Evolutionary conservation across 257 asterid genomes (phyloP).

Genomic region (Nicotiana obtusifolia): DNA sequence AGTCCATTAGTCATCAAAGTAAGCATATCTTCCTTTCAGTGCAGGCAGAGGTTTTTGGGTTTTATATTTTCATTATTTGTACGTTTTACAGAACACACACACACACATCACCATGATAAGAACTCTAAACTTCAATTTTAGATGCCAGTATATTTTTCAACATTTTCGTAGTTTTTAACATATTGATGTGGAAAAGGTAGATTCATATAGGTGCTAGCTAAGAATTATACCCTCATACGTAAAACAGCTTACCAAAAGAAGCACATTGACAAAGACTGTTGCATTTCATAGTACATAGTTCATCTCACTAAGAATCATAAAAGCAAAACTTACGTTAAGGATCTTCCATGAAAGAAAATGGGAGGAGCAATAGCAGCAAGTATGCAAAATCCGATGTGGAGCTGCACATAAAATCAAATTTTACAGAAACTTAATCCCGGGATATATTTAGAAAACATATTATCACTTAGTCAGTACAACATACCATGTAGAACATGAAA

Average conservation of each 20-base stretch:
- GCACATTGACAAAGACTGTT: neutral
- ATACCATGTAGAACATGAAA: constrained; percentile 83
- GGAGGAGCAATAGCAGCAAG: constrained; percentile 99
- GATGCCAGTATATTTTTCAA: neutral
- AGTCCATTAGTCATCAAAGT: too few species aligned
- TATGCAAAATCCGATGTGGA: constrained; percentile 90
- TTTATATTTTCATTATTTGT: too few species aligned
- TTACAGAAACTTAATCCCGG: too few species aligned
- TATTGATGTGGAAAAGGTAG: neutral
- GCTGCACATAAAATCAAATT: constrained; percentile 40
- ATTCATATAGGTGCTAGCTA: neutral
- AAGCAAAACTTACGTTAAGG: constrained; percentile 62
- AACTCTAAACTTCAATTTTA: neutral
- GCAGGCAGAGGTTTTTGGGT: too few species aligned
- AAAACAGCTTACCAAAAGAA: neutral
- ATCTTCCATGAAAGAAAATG: constrained; percentile 74
- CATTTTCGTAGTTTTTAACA: neutral
- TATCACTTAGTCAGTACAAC: constrained; percentile 3
- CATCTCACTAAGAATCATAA: neutral
- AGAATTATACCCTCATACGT: neutral
- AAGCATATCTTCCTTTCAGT: too few species aligned
- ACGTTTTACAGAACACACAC: too few species aligned
- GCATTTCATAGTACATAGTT: neutral
- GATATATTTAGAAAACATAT: neutral
- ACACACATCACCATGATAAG: too few species aligned